Base-by-base conservation (phyloP, 148 eudicot species). In the Amaranthus palmeri region DNA sequence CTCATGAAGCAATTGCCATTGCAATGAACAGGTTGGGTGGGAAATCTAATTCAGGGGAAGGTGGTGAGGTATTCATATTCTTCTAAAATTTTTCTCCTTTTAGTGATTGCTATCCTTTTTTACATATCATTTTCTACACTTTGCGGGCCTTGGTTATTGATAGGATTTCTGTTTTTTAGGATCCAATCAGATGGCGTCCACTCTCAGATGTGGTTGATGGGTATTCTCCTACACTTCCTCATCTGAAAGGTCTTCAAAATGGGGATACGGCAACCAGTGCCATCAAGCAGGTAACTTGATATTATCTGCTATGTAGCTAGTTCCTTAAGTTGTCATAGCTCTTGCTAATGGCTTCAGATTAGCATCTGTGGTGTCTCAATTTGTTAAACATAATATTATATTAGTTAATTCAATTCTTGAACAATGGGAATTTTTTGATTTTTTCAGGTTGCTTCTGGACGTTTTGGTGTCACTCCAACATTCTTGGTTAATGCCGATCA, bases 181-280 rank as follows among this genome's bases (percentile, higher is more conserved):
- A 95, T 79, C 99, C 99, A 18, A 90, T 95, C 76, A 85, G 99
- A 18, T 95, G 99, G 99, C 88, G 85, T 57, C 99, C 96, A 63
- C 85, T 95, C 68, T 78, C 90, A 41, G 99, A 95, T 82, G 99
- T 95, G 79, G 93, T 92, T 80, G 99, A 95, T 79, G 99, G 99
- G 52, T 95, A 95, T 81, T 95, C 99, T 44, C 88, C 99, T 13
- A 95, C 99, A 71, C 76, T 95, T 67, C 97, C 99, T 67, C 99
- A 95, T 83, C 89, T 95, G 52, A 95, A 92, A 86, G 99, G 99
- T 77, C 99, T 95, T 76, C 99, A 90, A 81, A 95, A 95, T 85
- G 99, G 99, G 55, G 99, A 95, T 78, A 95, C 92, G 64, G 99
- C 99, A 61, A 95, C 99, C 42, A 95, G 99, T 87, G 97, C 97